These are phyloP conservation scores for Fermentozyma sake DNA, from an alignment of 1,139 yeast species.

Conservation along the genomic window DNA sequence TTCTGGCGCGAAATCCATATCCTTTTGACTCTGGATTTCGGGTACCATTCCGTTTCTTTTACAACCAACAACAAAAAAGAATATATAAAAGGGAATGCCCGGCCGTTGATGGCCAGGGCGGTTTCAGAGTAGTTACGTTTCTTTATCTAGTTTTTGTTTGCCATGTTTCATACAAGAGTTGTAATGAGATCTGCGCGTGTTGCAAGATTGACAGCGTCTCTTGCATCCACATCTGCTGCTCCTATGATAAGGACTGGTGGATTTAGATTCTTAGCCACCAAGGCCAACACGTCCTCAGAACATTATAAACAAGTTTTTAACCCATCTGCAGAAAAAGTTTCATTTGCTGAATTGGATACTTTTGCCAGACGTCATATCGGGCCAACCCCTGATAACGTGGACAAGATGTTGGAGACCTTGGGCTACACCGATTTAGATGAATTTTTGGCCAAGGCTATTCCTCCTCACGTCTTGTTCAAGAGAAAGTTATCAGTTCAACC, in stretches of 20 bases:
- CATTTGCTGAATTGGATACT: constrained; percentile 57
- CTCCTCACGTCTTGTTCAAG: constrained; percentile 65
- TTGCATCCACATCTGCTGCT: no score
- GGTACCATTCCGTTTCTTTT: no score
- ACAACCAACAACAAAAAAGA: no score
- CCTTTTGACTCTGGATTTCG: no score
- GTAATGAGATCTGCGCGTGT: constrained; percentile 7
- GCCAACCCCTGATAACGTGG: constrained; percentile 62
- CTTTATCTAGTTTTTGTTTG: no score
- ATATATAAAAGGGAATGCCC: no score
- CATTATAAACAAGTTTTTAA: constrained; percentile 38
- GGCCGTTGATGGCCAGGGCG: no score
- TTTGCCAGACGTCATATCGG: constrained; percentile 92
- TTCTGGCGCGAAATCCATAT: no score
- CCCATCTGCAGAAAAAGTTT: constrained; percentile 25
- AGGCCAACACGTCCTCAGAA: constrained; percentile 45
- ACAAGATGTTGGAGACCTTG: constrained; percentile 58
- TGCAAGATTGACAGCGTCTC: no score
- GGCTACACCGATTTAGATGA: constrained; percentile 67
- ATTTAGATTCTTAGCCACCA: constrained; percentile 7
- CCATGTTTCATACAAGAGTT: constrained; percentile 7
- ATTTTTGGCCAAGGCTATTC: constrained; percentile 72
- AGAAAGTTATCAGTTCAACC: constrained; percentile 65
- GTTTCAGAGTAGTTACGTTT: no score
- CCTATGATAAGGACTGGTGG: no score